Base-by-base conservation (phyloP, 2,329 filamentous ascomycete species). In the Xylariaceae sp. region DNA sequence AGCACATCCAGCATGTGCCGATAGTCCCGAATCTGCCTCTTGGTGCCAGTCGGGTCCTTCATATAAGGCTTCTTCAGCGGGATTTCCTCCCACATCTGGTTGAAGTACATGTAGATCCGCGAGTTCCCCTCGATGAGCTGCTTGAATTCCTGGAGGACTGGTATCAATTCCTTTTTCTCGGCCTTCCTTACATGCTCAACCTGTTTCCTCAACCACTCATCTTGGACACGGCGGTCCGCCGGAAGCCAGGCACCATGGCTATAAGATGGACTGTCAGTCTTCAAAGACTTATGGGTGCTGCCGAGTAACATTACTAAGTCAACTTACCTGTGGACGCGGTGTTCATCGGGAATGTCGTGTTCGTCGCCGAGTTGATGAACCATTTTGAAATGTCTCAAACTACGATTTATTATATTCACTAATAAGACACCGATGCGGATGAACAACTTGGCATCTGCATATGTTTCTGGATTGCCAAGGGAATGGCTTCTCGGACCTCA, bases 1-100 rank as follows among this genome's bases (percentile, higher is more conserved):
- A 91, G 75, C 7, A 89, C 77, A 20, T 77, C 74, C 19, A 91
- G 77, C 83, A 91, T 86, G 62, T 90, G 85, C 5, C 79, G 54
- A 63, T 88, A 89, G 72, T 89, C 81, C 7, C 69, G 81, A 54
- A 91, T 82, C 71, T 89, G 85, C 32, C 75, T 79, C 50, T 79
- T 76, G n/a, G 59, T 56, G 1, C 86, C 87, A 1, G 81, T 84
- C 0, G 87, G 86, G 57, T 89, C 87, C 6, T 75, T 76, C 56
- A 71, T 68, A 71, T 90, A 90, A 0, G 82, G 82, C 18, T 78
- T 74, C 70, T 84, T 85, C 29, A 70, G 67, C 0, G 88, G 87
- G 19, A 90, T 77, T 72, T 90, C 84, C 26, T 82, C 76, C 72
- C 88, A 90, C 88, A 90, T 90, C 60, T 81, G 76, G 20, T 76